Percentiles rank a stretch among this genome's conserved stretches.
These are phyloP conservation scores for Saccharomyces kudriavzevii DNA, from an alignment of 805 yeast species.

Conservation along the genomic window DNA sequence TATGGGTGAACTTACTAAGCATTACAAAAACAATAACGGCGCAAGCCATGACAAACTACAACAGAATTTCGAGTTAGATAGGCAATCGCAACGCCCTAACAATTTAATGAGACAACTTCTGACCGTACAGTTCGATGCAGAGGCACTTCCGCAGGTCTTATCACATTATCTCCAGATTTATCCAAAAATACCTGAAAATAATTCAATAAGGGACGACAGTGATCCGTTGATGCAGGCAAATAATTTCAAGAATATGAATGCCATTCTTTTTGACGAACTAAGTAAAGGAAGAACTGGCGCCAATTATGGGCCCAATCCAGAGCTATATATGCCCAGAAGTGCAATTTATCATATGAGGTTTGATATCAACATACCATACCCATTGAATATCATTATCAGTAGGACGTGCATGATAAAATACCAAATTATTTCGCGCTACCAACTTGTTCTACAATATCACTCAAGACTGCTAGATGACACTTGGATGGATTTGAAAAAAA, in stretches of 20 bases:
- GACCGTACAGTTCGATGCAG: conserved; percentile 35
- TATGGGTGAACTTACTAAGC: conserved; percentile 25
- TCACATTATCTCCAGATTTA: conserved; percentile 9
- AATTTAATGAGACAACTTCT: conserved; percentile 25
- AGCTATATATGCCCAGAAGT: conserved; percentile 14
- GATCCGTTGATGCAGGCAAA: conserved; percentile 36
- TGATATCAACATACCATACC: conserved; percentile 71
- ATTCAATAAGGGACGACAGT: conserved; percentile 3
- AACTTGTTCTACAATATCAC: conserved; percentile 54
- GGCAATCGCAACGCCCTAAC: conserved; percentile 1
- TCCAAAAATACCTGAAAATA: not conserved
- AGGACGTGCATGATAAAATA: conserved; percentile 67
- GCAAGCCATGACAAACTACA: conserved; percentile 22
- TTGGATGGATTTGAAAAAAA: conserved; percentile 58
- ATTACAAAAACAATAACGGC: conserved; percentile 8
- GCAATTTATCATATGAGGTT: conserved; percentile 46
- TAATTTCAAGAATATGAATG: conserved; percentile 37
- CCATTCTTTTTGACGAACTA: conserved; percentile 38
- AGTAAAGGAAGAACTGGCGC: not conserved
- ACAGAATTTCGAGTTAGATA: conserved; percentile 23
- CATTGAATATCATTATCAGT: conserved; percentile 67
- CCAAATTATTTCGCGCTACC: conserved; percentile 69
- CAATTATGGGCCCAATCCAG: conserved; percentile 12
- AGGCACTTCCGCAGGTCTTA: conserved; percentile 17
- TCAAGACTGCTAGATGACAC: conserved; percentile 52